Percentiles rank a stretch among this genome's conserved stretches.
These are phyloP conservation scores for Thielaviopsis euricoi DNA, from an alignment of 2,329 filamentous ascomycete species.

Conservation along the genomic window DNA sequence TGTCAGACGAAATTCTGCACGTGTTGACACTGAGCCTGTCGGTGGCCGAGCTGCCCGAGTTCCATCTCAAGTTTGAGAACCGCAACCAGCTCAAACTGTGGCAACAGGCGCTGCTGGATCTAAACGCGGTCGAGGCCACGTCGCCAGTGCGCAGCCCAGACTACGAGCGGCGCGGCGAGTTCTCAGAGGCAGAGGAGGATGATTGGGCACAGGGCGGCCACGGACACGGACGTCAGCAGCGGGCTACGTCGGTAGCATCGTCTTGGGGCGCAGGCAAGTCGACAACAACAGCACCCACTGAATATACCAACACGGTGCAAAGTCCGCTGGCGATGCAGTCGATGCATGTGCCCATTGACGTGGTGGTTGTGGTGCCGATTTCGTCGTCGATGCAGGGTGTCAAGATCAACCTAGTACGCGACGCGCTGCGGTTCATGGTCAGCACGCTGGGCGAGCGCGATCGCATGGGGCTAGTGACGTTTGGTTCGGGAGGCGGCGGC, in stretches of 20 bases:
- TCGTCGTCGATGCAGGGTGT: slow-evolving; percentile 99
- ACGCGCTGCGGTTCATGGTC: slow-evolving; percentile 85
- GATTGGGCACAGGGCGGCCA: slow-evolving; percentile 35
- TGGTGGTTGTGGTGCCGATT: slow-evolving; percentile 91
- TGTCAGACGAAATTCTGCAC: slow-evolving; percentile 48
- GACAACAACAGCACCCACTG: slow-evolving; percentile 73
- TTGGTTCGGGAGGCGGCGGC: slow-evolving; percentile 83
- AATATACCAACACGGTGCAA: slow-evolving; percentile 63
- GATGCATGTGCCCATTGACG: slow-evolving; percentile 79
- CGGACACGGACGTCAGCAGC: slow-evolving; percentile 44
- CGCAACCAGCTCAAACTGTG: slow-evolving; percentile 74
- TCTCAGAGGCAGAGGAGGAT: slow-evolving; percentile 75
- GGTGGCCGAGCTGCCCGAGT: slow-evolving; percentile 80
- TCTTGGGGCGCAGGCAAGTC: slow-evolving; percentile 70
- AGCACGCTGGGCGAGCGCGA: slow-evolving; percentile 79
- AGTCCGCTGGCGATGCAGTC: slow-evolving; percentile 28
- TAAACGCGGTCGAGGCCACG: slow-evolving; percentile 52
- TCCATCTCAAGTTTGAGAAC: slow-evolving; percentile 80
- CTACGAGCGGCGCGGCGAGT: slow-evolving; percentile 53
- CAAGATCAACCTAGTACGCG: slow-evolving; percentile 86
- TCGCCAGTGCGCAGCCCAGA: slow-evolving; percentile 53
- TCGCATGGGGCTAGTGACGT: slow-evolving; percentile 92
- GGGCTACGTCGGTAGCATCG: slow-evolving; percentile 69
- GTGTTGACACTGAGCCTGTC: slow-evolving; percentile 80
- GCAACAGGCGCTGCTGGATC: slow-evolving; percentile 72